These are phyloP conservation scores for Gentiana macrophylla DNA, from an alignment of 257 asterid species.

Conservation along the genomic window DNA sequence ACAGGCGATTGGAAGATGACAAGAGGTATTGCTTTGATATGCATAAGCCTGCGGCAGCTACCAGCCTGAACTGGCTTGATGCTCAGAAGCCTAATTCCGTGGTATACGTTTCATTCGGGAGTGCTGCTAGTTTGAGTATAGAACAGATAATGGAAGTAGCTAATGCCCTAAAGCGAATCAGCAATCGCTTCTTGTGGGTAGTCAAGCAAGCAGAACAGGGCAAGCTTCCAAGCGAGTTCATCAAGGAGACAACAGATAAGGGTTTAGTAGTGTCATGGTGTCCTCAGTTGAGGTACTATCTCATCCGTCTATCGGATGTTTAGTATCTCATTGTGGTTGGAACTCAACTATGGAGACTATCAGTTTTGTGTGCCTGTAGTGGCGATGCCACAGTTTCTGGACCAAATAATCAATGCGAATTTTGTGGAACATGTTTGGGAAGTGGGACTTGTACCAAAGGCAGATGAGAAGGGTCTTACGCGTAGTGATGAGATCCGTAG, in stretches of 20 bases:
- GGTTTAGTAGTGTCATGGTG: constrained; percentile 46
- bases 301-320: constrained; percentile 38
- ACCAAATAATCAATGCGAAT: constrained; percentile 45
- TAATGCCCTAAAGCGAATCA: constrained; percentile 21
- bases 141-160: constrained; percentile 35
- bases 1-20: constrained; percentile 33
- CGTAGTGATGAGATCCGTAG: constrained; percentile 22
- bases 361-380: constrained; percentile 54
- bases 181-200: constrained; percentile 38
- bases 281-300: constrained; percentile 38
- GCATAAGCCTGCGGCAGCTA: constrained; percentile 19
- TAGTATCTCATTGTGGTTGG: constrained; percentile 54
- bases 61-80: constrained; percentile 45
- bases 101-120: constrained; percentile 42
- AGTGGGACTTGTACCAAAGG: constrained; percentile 26
- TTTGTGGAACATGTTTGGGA: constrained; percentile 40
- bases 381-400: constrained; percentile 48
- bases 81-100: constrained; percentile 30
- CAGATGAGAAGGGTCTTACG: constrained; percentile 17
- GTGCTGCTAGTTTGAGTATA: constrained; percentile 24
- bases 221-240: constrained; percentile 24
- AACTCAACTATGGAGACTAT: constrained; percentile 46
- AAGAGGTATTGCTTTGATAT: constrained; percentile 33
- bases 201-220: constrained; percentile 42
- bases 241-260: constrained; percentile 12